Evolutionary conservation across 2,329 filamentous ascomycete genomes (phyloP), one percentile per base, ranked within the genome.

Genomic region (Simplicillium aogashimaense): DNA sequence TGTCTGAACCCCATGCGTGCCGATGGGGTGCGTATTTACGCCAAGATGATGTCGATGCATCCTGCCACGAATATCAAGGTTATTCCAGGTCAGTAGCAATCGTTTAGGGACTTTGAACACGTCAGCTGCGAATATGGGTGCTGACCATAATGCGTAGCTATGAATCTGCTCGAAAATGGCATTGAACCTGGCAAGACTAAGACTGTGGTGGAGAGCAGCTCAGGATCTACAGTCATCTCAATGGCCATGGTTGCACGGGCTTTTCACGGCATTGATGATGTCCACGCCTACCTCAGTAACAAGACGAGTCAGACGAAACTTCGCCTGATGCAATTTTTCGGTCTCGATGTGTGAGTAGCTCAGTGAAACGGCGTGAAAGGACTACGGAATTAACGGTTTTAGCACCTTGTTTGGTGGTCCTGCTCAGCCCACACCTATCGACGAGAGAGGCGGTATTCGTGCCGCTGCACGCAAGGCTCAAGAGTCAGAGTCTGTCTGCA

Each of bases 1-100:
- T 59, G 58, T 30, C 60, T 81, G 36, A 81, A 80, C 44, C 74
- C 74, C 1, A 76, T 68, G 46, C 60, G 67, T 37, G 46, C 64
- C 15, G 68, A 80, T 67, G 71, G 72, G 2, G 71, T 81, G 3
- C 69, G 73, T 16, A 77, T 81, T 44, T 79, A 78, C 45, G 76
- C 76, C 29, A 80, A 80, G 56, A 74, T 80, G 70, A 73, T 80
- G 67, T 74, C 72, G 3, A 70, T 70, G 60, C 71, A 74, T 44
- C 76, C 76, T 1, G 72, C 75, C 11, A 72, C 78, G 42, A 80
- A 80, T 38, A 72, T 81, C 47, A 80, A 81, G 50, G 67, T 72
- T 14, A 66, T 80, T 57, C 76, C 76, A 49, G 70, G 69, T 71
- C 52, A 14, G 51, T 49, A 25, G 20, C 20, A 5, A 5, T 5